A percentile compares a stretch with the other conserved stretches of the same genome.
Conservation (phyloP, 805 yeast genomes). For the Starmera dryadoides region DNA sequence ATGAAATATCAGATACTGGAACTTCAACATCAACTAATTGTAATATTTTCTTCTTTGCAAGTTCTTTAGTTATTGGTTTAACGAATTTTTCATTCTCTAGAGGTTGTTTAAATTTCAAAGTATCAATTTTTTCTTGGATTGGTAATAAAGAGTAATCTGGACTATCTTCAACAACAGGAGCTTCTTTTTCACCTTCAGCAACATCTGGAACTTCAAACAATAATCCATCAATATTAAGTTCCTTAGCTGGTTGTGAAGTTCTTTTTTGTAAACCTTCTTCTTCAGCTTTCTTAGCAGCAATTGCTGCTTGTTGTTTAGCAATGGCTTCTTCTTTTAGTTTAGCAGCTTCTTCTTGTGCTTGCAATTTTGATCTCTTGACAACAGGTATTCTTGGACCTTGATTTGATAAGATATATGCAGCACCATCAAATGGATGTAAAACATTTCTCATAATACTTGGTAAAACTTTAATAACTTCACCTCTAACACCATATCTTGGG, state of each 20-base stretch:
- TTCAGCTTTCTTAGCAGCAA: background rate
- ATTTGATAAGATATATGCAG: slow-evolving; percentile 49
- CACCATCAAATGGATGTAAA: slow-evolving; percentile 66
- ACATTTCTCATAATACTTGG: slow-evolving; percentile 81
- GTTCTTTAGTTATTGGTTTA: background rate
- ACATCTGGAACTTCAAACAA: slow-evolving; percentile 12
- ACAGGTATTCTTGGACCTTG: slow-evolving; percentile 20
- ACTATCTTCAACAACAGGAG: too few relatives aligned
- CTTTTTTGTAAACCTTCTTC: slow-evolving; percentile 1
- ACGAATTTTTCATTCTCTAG: too few relatives aligned
- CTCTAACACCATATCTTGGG: slow-evolving; percentile 55
- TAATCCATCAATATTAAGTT: slow-evolving; percentile 13
- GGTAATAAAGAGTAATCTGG: too few relatives aligned
- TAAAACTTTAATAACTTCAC: slow-evolving; percentile 67
- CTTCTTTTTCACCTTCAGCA: background rate
- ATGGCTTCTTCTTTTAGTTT: slow-evolving; percentile 7
- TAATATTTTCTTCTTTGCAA: background rate
- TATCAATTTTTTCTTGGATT: too few relatives aligned
- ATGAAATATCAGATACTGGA: slow-evolving; percentile 11
- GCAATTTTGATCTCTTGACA: slow-evolving; percentile 2
- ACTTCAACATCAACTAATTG: slow-evolving; percentile 3
- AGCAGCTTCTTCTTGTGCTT: background rate
- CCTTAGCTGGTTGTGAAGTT: slow-evolving; percentile 5
- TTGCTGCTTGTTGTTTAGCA: slow-evolving; percentile 2
- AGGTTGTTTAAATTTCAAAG: too few relatives aligned